Conservation (phyloP, 176 grass and related monocot genomes). For the Tillandsia leiboldiana region DNA sequence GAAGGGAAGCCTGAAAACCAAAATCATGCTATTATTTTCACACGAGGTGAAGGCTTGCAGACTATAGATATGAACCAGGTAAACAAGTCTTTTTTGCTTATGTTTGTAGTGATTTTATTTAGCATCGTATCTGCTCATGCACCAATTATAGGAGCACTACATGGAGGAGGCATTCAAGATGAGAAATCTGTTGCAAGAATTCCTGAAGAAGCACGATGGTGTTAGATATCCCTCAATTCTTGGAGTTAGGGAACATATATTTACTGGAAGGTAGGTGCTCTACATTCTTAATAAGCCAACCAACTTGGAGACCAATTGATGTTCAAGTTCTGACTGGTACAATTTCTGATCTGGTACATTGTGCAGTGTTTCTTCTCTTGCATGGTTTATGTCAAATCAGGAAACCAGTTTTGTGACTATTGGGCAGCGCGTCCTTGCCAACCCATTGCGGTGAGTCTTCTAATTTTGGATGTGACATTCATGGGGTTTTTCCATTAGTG, state of each 20-base stretch:
- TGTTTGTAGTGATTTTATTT: constrained; percentile 7
- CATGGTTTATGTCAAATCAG: constrained; percentile 99
- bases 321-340: constrained; percentile 12
- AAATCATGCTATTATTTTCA: constrained; percentile 98
- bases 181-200: constrained; percentile 97
- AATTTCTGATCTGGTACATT: constrained; percentile 11
- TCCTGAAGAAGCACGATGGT: constrained; percentile 84
- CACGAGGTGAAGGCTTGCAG: constrained; percentile 84
- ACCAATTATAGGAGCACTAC: constrained; percentile 75
- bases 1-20: constrained; percentile 99
- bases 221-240: constrained; percentile 93
- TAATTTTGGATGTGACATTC: constrained; percentile 6
- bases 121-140: constrained; percentile 11
- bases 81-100: constrained; percentile 13
- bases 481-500: not conserved
- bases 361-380: constrained; percentile 97
- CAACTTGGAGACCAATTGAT: constrained; percentile 5
- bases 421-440: constrained; percentile 85
- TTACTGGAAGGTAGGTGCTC: constrained; percentile 65
- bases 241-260: constrained; percentile 96
- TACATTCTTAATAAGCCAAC: constrained; percentile 9
- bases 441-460: constrained; percentile 78
- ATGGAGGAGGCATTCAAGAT: constrained; percentile 97
- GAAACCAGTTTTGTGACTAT: constrained; percentile 99
- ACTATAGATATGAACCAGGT: constrained; percentile 99